Percentiles rank a stretch among this genome's conserved stretches.
These are phyloP conservation scores for Penicillium italicum DNA, from an alignment of 2,329 filamentous ascomycete species.

Conservation along the genomic window DNA sequence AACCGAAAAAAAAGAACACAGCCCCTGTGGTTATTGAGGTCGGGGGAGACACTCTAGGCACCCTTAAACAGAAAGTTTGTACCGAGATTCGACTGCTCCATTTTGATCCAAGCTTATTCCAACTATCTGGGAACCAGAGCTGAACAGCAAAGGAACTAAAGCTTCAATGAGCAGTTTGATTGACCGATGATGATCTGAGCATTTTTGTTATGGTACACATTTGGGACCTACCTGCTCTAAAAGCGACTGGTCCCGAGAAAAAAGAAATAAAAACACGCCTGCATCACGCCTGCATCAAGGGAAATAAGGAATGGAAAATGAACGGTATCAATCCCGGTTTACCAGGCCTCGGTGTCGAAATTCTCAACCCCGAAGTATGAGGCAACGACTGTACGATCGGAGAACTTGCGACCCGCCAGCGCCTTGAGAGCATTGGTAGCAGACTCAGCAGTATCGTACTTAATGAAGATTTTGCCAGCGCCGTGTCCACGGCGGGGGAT, in stretches of 20 bases:
- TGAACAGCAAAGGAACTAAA: background rate
- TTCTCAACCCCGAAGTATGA: constrained; percentile 98
- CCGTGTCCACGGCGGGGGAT: constrained; percentile 83
- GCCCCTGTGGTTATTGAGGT: background rate
- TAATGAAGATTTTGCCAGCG: constrained; percentile 97
- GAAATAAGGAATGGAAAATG: constrained; percentile 5
- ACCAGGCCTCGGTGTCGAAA: constrained; percentile 59
- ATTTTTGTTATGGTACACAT: constrained; percentile 13
- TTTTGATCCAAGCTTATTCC: background rate
- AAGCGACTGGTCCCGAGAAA: constrained; percentile 6
- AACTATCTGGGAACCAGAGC: background rate
- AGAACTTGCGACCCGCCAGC: constrained; percentile 93
- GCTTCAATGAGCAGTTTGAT: background rate
- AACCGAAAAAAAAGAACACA: background rate
- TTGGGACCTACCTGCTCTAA: constrained; percentile 4
- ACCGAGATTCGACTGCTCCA: background rate
- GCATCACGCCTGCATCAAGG: constrained; percentile 12
- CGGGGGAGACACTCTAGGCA: background rate
- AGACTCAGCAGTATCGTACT: constrained; percentile 74
- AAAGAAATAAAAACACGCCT: background rate
- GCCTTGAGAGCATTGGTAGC: constrained; percentile 81
- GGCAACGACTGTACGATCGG: constrained; percentile 90
- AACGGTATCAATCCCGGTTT: background rate
- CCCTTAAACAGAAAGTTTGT: background rate
- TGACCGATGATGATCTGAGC: constrained; percentile 2